Conservation (phyloP, 2,329 filamentous ascomycete species). For the Periconia sp. region DNA sequence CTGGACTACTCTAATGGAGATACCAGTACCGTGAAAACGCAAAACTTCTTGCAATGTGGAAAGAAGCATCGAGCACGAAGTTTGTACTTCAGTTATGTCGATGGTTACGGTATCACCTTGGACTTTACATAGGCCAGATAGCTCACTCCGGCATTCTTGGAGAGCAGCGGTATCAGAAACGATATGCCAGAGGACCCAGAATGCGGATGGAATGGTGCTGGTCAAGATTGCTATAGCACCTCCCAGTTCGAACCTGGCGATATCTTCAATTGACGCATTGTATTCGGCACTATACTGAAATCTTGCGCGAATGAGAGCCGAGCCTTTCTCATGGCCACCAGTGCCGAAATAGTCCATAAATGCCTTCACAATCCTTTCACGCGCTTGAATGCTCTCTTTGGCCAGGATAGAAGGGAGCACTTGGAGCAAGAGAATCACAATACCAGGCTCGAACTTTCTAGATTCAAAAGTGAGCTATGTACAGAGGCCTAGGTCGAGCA, state of each 20-base stretch:
- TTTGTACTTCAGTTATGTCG: constrained; percentile 35
- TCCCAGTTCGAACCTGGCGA: constrained; percentile 49
- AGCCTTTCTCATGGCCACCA: constrained; percentile 41
- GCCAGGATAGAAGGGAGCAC: constrained; percentile 16
- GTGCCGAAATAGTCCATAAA: constrained; percentile 48
- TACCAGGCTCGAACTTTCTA: constrained; percentile 27
- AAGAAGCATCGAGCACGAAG: constrained; percentile 46
- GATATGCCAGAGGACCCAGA: constrained; percentile 48
- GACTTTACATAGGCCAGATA: constrained; percentile 31
- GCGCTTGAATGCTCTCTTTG: constrained; percentile 33
- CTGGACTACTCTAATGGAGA: constrained; percentile 37
- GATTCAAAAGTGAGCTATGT: no score
- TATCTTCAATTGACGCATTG: constrained; percentile 39
- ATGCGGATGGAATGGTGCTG: constrained; percentile 46
- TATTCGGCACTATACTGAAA: constrained; percentile 36
- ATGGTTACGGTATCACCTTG: constrained; percentile 11
- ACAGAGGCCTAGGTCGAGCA: constrained; percentile 7
- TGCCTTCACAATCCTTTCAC: constrained; percentile 36
- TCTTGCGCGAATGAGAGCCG: constrained; percentile 39
- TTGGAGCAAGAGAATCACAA: constrained; percentile 12
- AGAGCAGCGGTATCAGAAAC: constrained; percentile 39
- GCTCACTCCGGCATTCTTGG: constrained; percentile 37
- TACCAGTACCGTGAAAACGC: constrained; percentile 41
- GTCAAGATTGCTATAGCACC: constrained; percentile 43
- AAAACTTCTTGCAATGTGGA: constrained; percentile 50